Evolutionary conservation across 2,329 filamentous ascomycete species (phyloP).

Genomic region (Emmonsia crescens): DNA sequence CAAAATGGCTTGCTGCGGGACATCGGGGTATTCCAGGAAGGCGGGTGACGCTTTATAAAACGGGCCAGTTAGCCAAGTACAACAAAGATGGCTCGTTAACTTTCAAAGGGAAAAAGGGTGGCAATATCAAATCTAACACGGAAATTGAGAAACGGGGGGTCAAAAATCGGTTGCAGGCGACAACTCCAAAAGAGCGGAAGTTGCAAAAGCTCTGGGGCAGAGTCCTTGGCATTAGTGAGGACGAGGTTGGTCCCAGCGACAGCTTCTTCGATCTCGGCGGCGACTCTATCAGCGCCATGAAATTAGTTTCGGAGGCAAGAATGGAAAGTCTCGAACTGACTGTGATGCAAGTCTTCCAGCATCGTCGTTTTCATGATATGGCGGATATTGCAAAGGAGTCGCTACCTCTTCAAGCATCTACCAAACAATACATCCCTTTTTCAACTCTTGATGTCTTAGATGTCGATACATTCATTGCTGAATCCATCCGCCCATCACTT

Average conservation of each 20-base stretch:
- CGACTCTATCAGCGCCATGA: slow-evolving; percentile 50
- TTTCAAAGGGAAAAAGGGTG: slow-evolving; percentile 46
- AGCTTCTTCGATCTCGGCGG: slow-evolving; percentile 49
- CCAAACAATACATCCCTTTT: slow-evolving; percentile 33
- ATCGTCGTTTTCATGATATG: slow-evolving; percentile 32
- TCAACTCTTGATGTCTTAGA: slow-evolving; percentile 36
- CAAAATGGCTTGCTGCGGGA: slow-evolving; percentile 2
- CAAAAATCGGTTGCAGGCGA: not conserved
- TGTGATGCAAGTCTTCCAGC: slow-evolving; percentile 45
- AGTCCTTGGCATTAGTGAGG: slow-evolving; percentile 35
- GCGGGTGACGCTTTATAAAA: slow-evolving; percentile 1
- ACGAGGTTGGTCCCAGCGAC: slow-evolving; percentile 39
- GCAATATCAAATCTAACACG: slow-evolving; percentile 50
- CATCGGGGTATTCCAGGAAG: not conserved
- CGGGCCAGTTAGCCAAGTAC: slow-evolving; percentile 5
- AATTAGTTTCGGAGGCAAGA: slow-evolving; percentile 46
- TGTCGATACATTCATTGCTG: slow-evolving; percentile 30
- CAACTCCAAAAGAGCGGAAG: slow-evolving; percentile 14
- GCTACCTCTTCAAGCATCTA: not conserved
- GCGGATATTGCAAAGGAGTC: slow-evolving; percentile 20
- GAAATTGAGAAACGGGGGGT: slow-evolving; percentile 22
- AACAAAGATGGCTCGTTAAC: slow-evolving; percentile 3
- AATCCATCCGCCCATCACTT: slow-evolving; percentile 37
- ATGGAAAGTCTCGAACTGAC: slow-evolving; percentile 39
- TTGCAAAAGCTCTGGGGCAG: slow-evolving; percentile 41